Conservation (phyloP, 495 filamentous ascomycete genomes). For the Xanthoparmelia taractica region DNA sequence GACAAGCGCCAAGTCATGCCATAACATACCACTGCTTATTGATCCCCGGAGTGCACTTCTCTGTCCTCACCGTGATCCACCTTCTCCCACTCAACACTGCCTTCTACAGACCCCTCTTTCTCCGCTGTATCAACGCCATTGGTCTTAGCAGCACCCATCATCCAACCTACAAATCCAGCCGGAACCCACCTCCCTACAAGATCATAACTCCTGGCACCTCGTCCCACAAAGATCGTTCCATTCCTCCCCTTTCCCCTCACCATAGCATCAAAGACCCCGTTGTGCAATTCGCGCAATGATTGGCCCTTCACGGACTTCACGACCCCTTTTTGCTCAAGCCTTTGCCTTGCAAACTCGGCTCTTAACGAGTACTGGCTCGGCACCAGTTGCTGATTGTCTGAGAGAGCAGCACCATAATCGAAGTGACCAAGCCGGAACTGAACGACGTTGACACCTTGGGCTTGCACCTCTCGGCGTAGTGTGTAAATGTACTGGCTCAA, state of each 20-base stretch:
- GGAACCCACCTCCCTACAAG: slow-evolving; percentile 82
- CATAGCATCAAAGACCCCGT: slow-evolving; percentile 79
- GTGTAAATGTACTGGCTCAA: slow-evolving; percentile 71
- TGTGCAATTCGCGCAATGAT: slow-evolving; percentile 65
- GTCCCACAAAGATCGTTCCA: slow-evolving; percentile 60
- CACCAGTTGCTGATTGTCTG: slow-evolving; percentile 23
- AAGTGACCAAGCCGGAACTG: slow-evolving; percentile 85
- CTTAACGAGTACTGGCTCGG: slow-evolving; percentile 15
- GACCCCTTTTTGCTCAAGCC: slow-evolving; percentile 4
- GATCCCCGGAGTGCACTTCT: not conserved
- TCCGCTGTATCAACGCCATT: not conserved
- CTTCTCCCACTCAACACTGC: slow-evolving; percentile 8
- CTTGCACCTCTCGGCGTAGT: slow-evolving; percentile 65
- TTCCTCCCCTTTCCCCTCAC: slow-evolving; percentile 41
- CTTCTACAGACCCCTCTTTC: slow-evolving; percentile 5
- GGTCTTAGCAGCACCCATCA: slow-evolving; percentile 54
- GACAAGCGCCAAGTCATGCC: not conserved
- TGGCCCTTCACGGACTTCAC: slow-evolving; percentile 42
- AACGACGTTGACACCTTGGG: slow-evolving; percentile 64
- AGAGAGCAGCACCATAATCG: slow-evolving; percentile 44
- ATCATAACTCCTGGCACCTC: slow-evolving; percentile 75
- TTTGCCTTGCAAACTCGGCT: slow-evolving; percentile 13
- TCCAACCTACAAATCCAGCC: slow-evolving; percentile 68
- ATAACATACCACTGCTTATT: not conserved
- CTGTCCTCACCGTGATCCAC: not conserved